Evolutionary conservation across 2,329 filamentous ascomycete genomes (phyloP), one percentile per base, ranked within the genome.

Genomic region (Microdochium trichocladiopsis): DNA sequence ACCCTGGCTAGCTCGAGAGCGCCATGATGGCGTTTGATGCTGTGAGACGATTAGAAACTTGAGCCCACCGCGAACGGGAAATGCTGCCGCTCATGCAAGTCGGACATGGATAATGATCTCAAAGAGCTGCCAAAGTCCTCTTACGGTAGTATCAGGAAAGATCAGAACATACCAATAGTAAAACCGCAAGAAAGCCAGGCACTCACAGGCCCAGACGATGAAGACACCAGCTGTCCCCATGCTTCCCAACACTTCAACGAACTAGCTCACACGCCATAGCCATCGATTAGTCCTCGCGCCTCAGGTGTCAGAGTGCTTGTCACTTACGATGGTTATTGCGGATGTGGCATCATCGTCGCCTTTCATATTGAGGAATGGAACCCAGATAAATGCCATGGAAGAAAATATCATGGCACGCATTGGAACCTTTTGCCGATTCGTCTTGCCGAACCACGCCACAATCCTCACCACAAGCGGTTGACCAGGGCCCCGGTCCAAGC

Each of bases 141-240:
- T n/a, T n/a, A n/a, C n/a, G n/a, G n/a, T n/a, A n/a, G n/a, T n/a
- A n/a, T n/a, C 12, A 12, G 12, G 16, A 4, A 21, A 8, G 18
- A 45, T 16, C 11, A 23, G 18, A 4, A 22, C 62, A 56, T 51
- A 63, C 65, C 65, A 70, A 31, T 68, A 58, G 43, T 69, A 70
- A 51, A 66, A 72, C 4, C 62, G 56, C 24, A 73, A 68, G 41
- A 69, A 74, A 1, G 71, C 71, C 56, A 65, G 60, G 49, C 69
- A 72, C 51, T 72, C 64, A 49, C 66, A 72, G 1, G 66, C 63
- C 72, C 71, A 74, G 3, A 73, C 68, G 16, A 73, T 63, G 8
- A 69, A 56, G 16, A 66, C 63, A 2, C 60, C 63, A 4, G 68
- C 63, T 9, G 69, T 68, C 2, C 62, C 65, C 62, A 73, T 69